Conservation (phyloP, 805 yeast genomes). For the Candida broadrunensis region DNA sequence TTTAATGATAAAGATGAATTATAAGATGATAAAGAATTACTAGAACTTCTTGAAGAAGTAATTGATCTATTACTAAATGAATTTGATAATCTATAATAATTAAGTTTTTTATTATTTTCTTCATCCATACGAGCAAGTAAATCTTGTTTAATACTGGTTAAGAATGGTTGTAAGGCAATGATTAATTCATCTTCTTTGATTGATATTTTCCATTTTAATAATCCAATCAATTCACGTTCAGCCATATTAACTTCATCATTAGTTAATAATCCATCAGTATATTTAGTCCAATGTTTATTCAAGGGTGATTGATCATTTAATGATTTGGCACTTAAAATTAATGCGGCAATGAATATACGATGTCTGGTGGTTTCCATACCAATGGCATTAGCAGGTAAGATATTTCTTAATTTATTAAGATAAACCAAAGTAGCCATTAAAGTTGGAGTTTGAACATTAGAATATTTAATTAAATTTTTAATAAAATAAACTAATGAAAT, state of each 20-base stretch:
- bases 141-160: conserved; percentile 65
- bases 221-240: conserved; percentile 80
- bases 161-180: conserved; percentile 68
- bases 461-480: conserved; percentile 64
- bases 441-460: conserved; percentile 94
- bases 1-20: conserved; percentile 14
- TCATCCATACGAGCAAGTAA: conserved; percentile 25
- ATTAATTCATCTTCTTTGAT: conserved; percentile 70
- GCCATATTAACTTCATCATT: conserved; percentile 83
- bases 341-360: conserved; percentile 84
- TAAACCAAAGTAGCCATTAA: conserved; percentile 90
- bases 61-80: conserved; percentile 9
- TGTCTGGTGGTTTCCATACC: conserved; percentile 94
- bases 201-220: conserved; percentile 81
- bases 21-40: conserved; percentile 8
- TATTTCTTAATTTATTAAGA: conserved; percentile 68
- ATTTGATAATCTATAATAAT: conserved; percentile 29
- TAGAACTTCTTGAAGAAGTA: conserved; percentile 8
- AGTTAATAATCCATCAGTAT: conserved; percentile 81
- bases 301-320: conserved; percentile 92
- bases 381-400: conserved; percentile 81
- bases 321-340: conserved; percentile 88
- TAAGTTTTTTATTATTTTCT: conserved; percentile 23
- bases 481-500: conserved; percentile 59
- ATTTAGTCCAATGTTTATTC: conserved; percentile 93